Conservation (phyloP, 495 filamentous ascomycete species). For the Penicillium dipodomyicola region DNA sequence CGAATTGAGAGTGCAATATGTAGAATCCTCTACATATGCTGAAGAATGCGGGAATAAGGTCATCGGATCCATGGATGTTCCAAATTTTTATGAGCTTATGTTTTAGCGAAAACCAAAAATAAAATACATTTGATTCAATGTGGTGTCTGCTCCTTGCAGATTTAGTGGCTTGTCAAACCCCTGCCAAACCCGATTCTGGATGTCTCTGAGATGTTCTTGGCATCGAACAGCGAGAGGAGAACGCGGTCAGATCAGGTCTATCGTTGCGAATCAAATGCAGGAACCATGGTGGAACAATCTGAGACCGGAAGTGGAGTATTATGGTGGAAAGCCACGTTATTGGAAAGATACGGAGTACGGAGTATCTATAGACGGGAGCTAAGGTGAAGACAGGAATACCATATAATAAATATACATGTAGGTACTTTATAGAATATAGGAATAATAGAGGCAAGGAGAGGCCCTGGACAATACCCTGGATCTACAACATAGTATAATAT, state of each 20-base stretch:
- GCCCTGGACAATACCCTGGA: not conserved
- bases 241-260: too few relatives aligned
- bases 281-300: slow-evolving; percentile 1
- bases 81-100: slow-evolving; percentile 3
- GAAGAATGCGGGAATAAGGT: not conserved
- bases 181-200: not conserved
- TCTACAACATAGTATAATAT: not conserved
- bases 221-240: not conserved
- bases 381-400: not conserved
- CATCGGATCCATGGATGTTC: not conserved
- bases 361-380: not conserved
- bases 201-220: not conserved
- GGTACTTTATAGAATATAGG: not conserved
- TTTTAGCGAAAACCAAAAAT: slow-evolving; percentile 1
- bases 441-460: not conserved
- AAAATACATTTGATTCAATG: slow-evolving; percentile 1
- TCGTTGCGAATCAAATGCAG: not conserved
- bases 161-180: slow-evolving; percentile 3
- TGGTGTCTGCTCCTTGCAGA: slow-evolving; percentile 9
- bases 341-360: not conserved
- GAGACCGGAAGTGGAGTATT: not conserved
- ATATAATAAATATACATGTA: not conserved
- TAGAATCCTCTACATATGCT: not conserved
- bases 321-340: not conserved
- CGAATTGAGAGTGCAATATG: not conserved